These are phyloP conservation scores for Zanthoxylum bungeanum DNA, from an alignment of 345 rosid genomes.

Conservation along the genomic window DNA sequence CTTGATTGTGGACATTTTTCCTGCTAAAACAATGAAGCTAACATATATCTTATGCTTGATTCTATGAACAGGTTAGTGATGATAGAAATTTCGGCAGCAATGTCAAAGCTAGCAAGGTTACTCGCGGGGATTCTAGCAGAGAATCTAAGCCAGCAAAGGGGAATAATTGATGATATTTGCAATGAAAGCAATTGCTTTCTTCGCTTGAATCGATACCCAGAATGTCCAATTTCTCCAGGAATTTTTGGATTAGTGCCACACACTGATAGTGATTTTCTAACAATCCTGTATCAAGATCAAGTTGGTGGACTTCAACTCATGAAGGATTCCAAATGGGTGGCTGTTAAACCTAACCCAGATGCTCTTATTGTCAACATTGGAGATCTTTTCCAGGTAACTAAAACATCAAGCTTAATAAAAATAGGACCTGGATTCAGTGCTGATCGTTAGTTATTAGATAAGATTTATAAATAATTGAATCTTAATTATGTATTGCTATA, in stretches of 20 bases:
- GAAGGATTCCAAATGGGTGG: slow-evolving; percentile 65
- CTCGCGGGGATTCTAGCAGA: slow-evolving; percentile 47
- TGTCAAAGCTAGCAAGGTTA: slow-evolving; percentile 50
- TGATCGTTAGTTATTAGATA: too few relatives aligned
- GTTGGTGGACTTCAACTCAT: slow-evolving; percentile 74
- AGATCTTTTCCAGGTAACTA: slow-evolving; percentile 65
- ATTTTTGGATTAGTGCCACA: slow-evolving; percentile 58
- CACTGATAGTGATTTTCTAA: slow-evolving; percentile 70
- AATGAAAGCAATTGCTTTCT: slow-evolving; percentile 53
- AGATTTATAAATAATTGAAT: too few relatives aligned
- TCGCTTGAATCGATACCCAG: slow-evolving; percentile 55
- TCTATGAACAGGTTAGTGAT: slow-evolving; percentile 40
- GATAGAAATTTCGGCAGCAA: slow-evolving; percentile 46
- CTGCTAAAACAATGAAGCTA: neutral
- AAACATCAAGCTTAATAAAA: neutral
- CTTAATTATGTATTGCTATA: too few relatives aligned
- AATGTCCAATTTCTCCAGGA: slow-evolving; percentile 44
- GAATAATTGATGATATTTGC: slow-evolving; percentile 31
- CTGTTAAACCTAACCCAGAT: slow-evolving; percentile 60
- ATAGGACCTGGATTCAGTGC: too few relatives aligned
- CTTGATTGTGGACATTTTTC: neutral
- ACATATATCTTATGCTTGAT: neutral
- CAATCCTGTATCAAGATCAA: slow-evolving; percentile 61
- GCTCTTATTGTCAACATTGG: slow-evolving; percentile 74
- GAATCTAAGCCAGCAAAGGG: slow-evolving; percentile 30